Percentiles rank a stretch among this genome's conserved stretches.
These are phyloP conservation scores for Aciculosporium take DNA, from an alignment of 2,329 filamentous ascomycete species.

Conservation along the genomic window DNA sequence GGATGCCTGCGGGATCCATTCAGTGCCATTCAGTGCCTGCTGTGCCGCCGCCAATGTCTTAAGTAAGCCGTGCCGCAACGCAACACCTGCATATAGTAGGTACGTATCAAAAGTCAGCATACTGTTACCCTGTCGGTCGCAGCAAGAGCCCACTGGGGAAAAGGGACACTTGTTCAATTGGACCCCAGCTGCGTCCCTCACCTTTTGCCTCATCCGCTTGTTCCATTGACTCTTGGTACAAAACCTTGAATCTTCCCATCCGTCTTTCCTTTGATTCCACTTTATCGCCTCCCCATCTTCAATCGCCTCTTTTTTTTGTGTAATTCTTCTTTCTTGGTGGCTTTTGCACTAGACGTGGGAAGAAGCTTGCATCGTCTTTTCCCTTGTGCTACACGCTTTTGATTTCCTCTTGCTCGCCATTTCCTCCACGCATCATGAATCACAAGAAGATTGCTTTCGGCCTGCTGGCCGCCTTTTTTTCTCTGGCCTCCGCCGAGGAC, in stretches of 20 bases:
- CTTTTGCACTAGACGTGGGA: background rate
- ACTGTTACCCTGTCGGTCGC: background rate
- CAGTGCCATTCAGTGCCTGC: too few relatives aligned
- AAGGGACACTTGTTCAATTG: constrained; percentile 33
- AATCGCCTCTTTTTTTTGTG: constrained; percentile 2
- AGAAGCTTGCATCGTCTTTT: background rate
- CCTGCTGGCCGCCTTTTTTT: constrained; percentile 40
- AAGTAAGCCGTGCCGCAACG: background rate
- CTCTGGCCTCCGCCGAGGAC: constrained; percentile 40
- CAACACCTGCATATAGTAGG: too few relatives aligned
- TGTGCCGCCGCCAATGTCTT: too few relatives aligned
- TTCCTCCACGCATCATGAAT: constrained; percentile 26
- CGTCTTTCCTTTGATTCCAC: constrained; percentile 6
- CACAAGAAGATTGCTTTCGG: constrained; percentile 36
- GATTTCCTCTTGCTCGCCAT: background rate
- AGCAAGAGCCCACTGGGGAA: constrained; percentile 6
- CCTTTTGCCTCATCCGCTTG: constrained; percentile 7
- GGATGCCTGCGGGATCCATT: too few relatives aligned
- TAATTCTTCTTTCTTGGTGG: constrained; percentile 7
- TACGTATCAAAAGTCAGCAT: background rate
- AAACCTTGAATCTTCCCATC: constrained; percentile 19
- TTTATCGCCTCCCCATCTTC: constrained; percentile 7
- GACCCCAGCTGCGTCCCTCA: constrained; percentile 13
- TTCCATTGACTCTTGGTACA: constrained; percentile 14
- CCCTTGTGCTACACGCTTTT: background rate